phyloP scores from a whole-genome alignment of 495 filamentous ascomycete species.

The Darksidea phi region DNA sequence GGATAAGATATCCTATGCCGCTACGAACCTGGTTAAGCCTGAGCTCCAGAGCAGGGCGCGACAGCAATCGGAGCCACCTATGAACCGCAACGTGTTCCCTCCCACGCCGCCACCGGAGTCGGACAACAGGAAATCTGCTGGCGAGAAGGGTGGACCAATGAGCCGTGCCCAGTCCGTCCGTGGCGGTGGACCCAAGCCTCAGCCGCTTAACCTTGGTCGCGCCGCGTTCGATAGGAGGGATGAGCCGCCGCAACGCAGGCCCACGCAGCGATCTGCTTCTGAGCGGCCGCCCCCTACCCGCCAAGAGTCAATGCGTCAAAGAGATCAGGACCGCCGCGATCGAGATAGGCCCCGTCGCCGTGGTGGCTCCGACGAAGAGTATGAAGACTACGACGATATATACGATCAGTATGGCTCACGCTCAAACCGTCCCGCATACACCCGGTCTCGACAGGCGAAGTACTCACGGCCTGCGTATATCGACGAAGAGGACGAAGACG shows the following conservation, averaged over 20 bases:
- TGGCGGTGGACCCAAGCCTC: conserved; percentile 40
- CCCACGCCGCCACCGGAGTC: conserved; percentile 93
- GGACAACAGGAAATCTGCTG: conserved; percentile 50
- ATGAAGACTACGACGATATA: conserved; percentile 65
- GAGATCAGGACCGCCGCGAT: conserved; percentile 26
- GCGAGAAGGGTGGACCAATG: conserved; percentile 18
- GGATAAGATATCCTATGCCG: conserved; percentile 83
- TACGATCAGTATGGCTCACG: conserved; percentile 52
- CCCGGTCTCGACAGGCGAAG: conserved; percentile 29
- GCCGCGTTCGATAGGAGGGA: conserved; percentile 44
- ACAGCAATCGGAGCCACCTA: conserved; percentile 82
- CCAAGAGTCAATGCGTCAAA: conserved; percentile 13
- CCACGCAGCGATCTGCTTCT: conserved; percentile 40
- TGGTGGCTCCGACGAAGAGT: conserved; percentile 36
- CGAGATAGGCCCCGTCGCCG: conserved; percentile 29
- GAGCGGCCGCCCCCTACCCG: conserved; percentile 40
- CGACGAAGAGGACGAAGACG: conserved; percentile 53
- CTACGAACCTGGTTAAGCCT: conserved; percentile 85
- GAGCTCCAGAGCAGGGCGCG: conserved; percentile 69
- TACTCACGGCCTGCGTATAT: conserved; percentile 54
- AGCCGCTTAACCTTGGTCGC: conserved; percentile 41
- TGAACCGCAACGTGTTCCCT: conserved; percentile 85
- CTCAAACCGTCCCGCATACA: conserved; percentile 10
- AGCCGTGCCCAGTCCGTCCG: conserved; percentile 39
- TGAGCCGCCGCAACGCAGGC: conserved; percentile 34